A percentile compares a stretch with the other conserved stretches of the same genome.
Conservation (phyloP, 2,329 filamentous ascomycete genomes). For the Aspergillus proliferans region DNA sequence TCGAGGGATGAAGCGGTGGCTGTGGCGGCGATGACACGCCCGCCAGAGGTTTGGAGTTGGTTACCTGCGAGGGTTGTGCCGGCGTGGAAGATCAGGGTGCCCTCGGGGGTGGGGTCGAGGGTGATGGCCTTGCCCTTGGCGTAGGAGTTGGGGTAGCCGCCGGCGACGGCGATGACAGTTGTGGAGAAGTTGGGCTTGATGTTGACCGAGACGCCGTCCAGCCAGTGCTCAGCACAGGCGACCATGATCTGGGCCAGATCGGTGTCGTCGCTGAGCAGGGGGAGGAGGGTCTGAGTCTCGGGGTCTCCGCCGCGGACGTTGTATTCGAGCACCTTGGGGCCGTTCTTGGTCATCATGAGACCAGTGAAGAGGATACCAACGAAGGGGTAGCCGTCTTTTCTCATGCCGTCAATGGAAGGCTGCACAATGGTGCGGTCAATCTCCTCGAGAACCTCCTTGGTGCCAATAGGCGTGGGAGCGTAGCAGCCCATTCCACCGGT, state of each 20-base stretch:
- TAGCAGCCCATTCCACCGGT: constrained; percentile 98
- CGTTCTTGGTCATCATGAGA: constrained; percentile 80
- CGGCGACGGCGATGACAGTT: constrained; percentile 89
- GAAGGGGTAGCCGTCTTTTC: constrained; percentile 58
- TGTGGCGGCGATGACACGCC: constrained; percentile 89
- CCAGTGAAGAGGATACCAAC: constrained; percentile 51
- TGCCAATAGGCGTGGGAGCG: constrained; percentile 76
- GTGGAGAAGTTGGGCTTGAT: constrained; percentile 68
- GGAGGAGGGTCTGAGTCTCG: constrained; percentile 80
- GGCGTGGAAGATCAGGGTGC: constrained; percentile 82
- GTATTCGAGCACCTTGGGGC: constrained; percentile 82
- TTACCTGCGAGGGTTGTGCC: constrained; percentile 64
- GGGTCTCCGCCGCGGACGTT: constrained; percentile 91
- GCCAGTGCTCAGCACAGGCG: constrained; percentile 69
- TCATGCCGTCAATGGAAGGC: constrained; percentile 85
- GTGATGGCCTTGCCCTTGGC: constrained; percentile 66
- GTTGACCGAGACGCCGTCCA: constrained; percentile 64
- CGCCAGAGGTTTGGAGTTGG: constrained; percentile 70
- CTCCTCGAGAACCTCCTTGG: constrained; percentile 65
- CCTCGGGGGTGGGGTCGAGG: constrained; percentile 48
- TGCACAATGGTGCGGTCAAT: constrained; percentile 79
- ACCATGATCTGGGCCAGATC: constrained; percentile 86
- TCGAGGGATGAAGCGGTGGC: constrained; percentile 69
- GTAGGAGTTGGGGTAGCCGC: constrained; percentile 83
- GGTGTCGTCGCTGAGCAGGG: constrained; percentile 67